phyloP scores from a whole-genome alignment of 176 grass and related monocot genomes.

The Thinopyrum elongatum region DNA sequence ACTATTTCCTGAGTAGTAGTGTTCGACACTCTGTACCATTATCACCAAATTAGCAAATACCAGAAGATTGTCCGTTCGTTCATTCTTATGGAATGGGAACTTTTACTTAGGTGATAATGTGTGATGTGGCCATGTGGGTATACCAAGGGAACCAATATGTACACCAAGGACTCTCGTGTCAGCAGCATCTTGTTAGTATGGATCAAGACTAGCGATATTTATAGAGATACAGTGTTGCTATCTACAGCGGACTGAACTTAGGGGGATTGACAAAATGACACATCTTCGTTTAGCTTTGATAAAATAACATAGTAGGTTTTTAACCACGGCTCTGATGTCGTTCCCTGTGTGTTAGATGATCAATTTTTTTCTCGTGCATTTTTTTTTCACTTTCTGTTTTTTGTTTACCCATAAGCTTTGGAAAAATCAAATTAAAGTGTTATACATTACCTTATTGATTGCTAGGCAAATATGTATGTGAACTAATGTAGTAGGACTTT shows the following conservation, averaged over 20 bases:
- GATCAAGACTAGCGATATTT: neutral
- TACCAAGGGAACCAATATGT: neutral
- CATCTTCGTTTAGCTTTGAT: no score
- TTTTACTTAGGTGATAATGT: neutral
- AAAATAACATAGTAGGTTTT: neutral
- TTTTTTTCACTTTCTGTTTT: neutral
- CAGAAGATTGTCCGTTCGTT: neutral
- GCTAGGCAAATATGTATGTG: neutral
- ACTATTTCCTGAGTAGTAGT: neutral
- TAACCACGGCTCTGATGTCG: neutral
- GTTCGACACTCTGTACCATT: neutral
- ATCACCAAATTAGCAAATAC: neutral
- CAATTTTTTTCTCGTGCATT: neutral
- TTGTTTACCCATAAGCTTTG: neutral
- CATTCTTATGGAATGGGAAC: neutral
- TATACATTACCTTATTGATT: neutral
- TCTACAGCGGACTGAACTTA: neutral
- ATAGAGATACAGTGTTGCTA: neutral
- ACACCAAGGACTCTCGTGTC: neutral
- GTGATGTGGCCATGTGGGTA: neutral
- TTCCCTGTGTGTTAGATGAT: neutral
- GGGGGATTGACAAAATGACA: no score
- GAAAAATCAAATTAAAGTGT: neutral
- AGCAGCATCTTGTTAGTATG: constrained; percentile 45
- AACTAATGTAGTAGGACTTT: neutral